phyloP scores from a whole-genome alignment of 2,329 filamentous ascomycete genomes.

The Pestalotiopsis sp. region DNA sequence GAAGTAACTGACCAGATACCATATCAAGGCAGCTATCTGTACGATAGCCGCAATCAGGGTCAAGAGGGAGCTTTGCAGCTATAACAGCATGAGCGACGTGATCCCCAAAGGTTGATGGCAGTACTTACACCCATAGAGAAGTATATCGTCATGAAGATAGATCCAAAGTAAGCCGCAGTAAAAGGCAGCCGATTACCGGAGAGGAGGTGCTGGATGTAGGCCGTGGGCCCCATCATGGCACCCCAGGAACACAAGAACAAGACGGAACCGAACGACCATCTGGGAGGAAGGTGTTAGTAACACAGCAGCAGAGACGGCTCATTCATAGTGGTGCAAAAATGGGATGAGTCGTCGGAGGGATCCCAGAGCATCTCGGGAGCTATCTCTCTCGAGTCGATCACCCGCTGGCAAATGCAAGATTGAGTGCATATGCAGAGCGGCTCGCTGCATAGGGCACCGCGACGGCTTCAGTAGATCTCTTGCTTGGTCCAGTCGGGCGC shows the following conservation, averaged over 20 bases:
- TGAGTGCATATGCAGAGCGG: slow-evolving; percentile 28
- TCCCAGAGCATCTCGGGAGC: slow-evolving; percentile 2
- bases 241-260: slow-evolving; percentile 93
- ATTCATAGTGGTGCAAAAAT: background rate
- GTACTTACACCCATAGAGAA: slow-evolving; percentile 87
- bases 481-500: slow-evolving; percentile 9
- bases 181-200: slow-evolving; percentile 87
- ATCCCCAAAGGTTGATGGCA: background rate
- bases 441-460: slow-evolving; percentile 24
- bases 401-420: slow-evolving; percentile 25
- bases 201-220: slow-evolving; percentile 81
- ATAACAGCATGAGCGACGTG: slow-evolving; percentile 23
- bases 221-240: slow-evolving; percentile 86
- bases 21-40: slow-evolving; percentile 80
- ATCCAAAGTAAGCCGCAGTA: slow-evolving; percentile 92
- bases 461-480: background rate
- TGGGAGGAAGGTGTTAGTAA: slow-evolving; percentile 38
- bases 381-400: slow-evolving; percentile 25
- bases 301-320: slow-evolving; percentile 6
- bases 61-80: slow-evolving; percentile 84
- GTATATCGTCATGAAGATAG: slow-evolving; percentile 85
- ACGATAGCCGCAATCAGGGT: slow-evolving; percentile 83
- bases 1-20: slow-evolving; percentile 97
- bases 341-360: background rate
- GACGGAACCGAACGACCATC: slow-evolving; percentile 91